Percentiles rank a stretch among this genome's conserved stretches.
These are phyloP conservation scores for Fereydounia khargensis DNA, from an alignment of 1,284 basidiomycete species.

Conservation along the genomic window DNA sequence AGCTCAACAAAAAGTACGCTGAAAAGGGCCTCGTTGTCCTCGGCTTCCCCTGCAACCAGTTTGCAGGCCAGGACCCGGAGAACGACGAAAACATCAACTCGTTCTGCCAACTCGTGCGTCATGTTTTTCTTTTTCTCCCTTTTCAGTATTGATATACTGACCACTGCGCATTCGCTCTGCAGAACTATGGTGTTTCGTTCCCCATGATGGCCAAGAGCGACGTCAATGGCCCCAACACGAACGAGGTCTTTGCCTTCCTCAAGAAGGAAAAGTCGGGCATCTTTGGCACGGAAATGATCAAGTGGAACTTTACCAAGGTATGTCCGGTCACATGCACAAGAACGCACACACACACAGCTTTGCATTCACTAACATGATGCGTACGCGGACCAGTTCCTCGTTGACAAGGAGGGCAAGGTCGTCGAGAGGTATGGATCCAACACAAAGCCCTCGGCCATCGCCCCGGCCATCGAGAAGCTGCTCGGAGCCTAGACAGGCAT, in stretches of 20 bases:
- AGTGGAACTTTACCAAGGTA: conserved; percentile 63
- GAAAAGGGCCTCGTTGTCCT: conserved; percentile 73
- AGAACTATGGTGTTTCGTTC: conserved; percentile 57
- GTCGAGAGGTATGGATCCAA: conserved; percentile 75
- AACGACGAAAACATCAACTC: conserved; percentile 45
- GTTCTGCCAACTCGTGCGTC: conserved; percentile 49
- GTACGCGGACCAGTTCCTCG: no score
- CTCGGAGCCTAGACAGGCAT: no score
- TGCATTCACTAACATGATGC: no score
- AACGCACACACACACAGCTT: no score
- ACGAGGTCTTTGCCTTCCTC: conserved; percentile 80
- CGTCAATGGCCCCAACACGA: conserved; percentile 76
- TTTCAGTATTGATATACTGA: background rate
- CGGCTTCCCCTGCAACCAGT: conserved; percentile 90
- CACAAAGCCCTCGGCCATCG: conserved; percentile 71
- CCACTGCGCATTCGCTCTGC: no score
- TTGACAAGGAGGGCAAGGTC: conserved; percentile 66
- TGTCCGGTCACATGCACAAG: no score
- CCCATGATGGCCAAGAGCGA: conserved; percentile 63
- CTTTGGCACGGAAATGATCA: conserved; percentile 72
- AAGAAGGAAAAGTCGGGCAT: conserved; percentile 75
- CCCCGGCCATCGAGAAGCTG: conserved; percentile 66
- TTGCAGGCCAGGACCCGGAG: conserved; percentile 59
- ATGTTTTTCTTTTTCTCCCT: background rate
- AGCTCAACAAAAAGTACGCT: conserved; percentile 78